Base-by-base conservation (phyloP, 2,329 filamentous ascomycete genomes). In the Talaromyces sp. region DNA sequence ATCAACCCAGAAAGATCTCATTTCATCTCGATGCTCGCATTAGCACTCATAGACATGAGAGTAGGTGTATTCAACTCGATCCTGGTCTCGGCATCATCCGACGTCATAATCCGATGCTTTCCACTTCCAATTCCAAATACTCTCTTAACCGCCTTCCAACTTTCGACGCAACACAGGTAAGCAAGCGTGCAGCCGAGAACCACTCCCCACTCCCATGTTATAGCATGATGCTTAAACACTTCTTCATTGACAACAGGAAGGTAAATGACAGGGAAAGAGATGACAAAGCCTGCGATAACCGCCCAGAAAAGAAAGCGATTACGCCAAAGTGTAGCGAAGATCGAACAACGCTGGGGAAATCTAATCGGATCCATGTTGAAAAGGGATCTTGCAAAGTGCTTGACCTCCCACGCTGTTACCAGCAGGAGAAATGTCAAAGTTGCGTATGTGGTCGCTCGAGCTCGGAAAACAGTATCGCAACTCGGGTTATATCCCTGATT, bases 351-450 rank as follows among this genome's bases (percentile, higher is more conserved):
- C 59, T 86, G 80, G 74, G 88, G 85, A 60, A 81, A 78, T 11
- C 69, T 68, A 16, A 69, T 61, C 1, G 79, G 77, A 51, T 81
- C 74, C 68, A 87, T 81, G 53, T 79, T 76, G 79, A 91, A 91
- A 72, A 92, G 85, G 1, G 84, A 87, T n/a, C 86, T 83, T 14
- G 87, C 84, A 74, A 88, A 83, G 64, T 88, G 82, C 51, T 90
- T 82, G 75, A 90, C 87, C 71, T 91, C 88, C 89, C 88, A 91
- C 0, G 89, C 88, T 2, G 89, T 79, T 70, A 91, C 86, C 3
- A 91, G 80, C 2, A 88, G 83, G 57, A 87, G 84, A 83, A 88
- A 91, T 0, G 88, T 90, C 10, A 91, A 76, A 47, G 84, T 87
- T 11, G 86, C 87, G 65, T 90, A 91, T 3, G 85, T 87, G 1